Evolutionary conservation across 2,329 filamentous ascomycete species (phyloP).

Genomic region (Cryphonectria radicalis): DNA sequence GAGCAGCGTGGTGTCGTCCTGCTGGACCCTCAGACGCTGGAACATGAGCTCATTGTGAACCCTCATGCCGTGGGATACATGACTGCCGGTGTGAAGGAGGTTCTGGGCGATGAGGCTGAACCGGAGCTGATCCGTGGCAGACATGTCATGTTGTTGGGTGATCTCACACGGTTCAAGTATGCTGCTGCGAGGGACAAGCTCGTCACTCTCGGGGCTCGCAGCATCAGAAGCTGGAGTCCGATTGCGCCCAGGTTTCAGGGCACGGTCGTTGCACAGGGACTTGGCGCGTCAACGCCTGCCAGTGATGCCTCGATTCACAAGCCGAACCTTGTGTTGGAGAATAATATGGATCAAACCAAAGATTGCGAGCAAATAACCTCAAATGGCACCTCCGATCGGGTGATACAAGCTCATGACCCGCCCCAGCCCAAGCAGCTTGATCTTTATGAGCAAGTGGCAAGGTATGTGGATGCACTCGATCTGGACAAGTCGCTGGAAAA

Average conservation of each 20-base stretch:
- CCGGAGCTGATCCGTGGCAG: constrained; percentile 32
- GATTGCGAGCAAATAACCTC: neutral
- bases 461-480: constrained; percentile 7
- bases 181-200: constrained; percentile 37
- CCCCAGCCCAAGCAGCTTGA: neutral
- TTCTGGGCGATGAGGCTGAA: constrained; percentile 33
- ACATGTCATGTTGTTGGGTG: constrained; percentile 40
- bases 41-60: constrained; percentile 36
- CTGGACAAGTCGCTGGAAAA: neutral
- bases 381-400: neutral
- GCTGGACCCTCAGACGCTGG: constrained; percentile 37
- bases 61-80: constrained; percentile 37
- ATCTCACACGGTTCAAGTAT: constrained; percentile 35
- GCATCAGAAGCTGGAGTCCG: constrained; percentile 37
- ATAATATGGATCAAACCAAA: neutral
- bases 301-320: constrained; percentile 29
- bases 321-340: neutral
- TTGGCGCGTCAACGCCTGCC: constrained; percentile 33
- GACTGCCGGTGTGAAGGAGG: constrained; percentile 32
- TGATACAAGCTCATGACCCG: neutral
- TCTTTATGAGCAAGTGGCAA: neutral
- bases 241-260: constrained; percentile 24
- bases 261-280: constrained; percentile 4
- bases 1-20: constrained; percentile 37
- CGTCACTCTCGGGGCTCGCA: constrained; percentile 36